Percentiles rank a stretch among this genome's conserved stretches.
phyloP scores from a whole-genome alignment of 2,329 filamentous ascomycete species.

The Cordyceps pruinosa region DNA sequence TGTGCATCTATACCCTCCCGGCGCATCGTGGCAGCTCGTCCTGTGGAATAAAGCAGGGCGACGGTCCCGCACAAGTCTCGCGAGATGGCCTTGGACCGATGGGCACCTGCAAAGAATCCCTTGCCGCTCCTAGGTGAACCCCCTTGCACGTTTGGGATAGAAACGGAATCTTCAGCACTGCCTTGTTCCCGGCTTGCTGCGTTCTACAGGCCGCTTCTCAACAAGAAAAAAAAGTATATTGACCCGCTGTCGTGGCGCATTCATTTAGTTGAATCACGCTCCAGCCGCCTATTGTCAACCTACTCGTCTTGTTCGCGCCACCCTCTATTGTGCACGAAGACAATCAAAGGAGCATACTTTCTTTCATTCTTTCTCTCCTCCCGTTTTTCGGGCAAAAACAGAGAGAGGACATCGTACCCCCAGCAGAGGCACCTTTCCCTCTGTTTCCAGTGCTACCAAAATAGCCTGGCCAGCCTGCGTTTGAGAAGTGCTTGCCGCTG shows the following conservation, averaged over 20 bases:
- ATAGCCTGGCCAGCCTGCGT: conserved; percentile 1
- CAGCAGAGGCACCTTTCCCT: background rate
- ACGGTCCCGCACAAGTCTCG: background rate
- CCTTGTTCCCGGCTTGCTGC: background rate
- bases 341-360: conserved; percentile 1
- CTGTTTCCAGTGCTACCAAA: conserved; percentile 2
- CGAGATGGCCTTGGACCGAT: background rate
- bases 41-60: conserved; percentile 7
- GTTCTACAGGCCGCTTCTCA: background rate
- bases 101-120: conserved; percentile 7
- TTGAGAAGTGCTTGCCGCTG: conserved; percentile 7
- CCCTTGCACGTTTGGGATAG: background rate
- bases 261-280: conserved; percentile 6
- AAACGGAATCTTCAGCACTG: background rate
- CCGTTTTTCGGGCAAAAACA: background rate
- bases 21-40: conserved; percentile 2
- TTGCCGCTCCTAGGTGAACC: conserved; percentile 7
- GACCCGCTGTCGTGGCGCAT: background rate
- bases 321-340: background rate
- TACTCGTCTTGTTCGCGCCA: background rate
- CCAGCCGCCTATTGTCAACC: conserved; percentile 4
- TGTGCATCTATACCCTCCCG: conserved; percentile 2
- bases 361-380: background rate
- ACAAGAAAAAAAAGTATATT: conserved; percentile 5
- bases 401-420: background rate